These are phyloP conservation scores for Primulina huaijiensis DNA, from an alignment of 257 asterid genomes.

Conservation along the genomic window DNA sequence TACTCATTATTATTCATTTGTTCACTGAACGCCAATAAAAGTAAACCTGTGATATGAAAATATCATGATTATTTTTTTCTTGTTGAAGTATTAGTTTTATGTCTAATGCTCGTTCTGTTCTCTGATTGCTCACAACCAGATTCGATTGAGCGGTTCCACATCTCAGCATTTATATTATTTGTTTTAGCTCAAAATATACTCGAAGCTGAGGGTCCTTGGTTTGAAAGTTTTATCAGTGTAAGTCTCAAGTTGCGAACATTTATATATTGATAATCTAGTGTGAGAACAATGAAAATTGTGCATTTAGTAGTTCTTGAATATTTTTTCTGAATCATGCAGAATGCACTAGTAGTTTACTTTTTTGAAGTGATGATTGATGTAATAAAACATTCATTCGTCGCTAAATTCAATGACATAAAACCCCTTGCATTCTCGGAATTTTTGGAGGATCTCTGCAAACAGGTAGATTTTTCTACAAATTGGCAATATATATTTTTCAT, in stretches of 20 bases:
- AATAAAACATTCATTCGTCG: conserved; percentile 88
- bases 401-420: conserved; percentile 90
- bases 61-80: not conserved
- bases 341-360: conserved; percentile 71
- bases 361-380: conserved; percentile 89
- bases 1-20: not conserved
- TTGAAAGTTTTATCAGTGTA: conserved; percentile 71
- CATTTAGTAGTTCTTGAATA: conserved; percentile 13
- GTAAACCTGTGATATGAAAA: too few relatives aligned
- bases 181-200: conserved; percentile 94
- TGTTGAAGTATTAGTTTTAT: not conserved
- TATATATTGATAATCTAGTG: conserved; percentile 10
- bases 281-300: conserved; percentile 5
- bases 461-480: conserved; percentile 42
- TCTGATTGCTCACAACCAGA: conserved; percentile 46
- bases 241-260: conserved; percentile 31
- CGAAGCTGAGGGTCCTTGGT: conserved; percentile 98
- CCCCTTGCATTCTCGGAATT: conserved; percentile 89
- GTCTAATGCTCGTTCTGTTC: conserved; percentile 25
- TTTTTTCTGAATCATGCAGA: conserved; percentile 55
- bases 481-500: not conserved
- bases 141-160: conserved; percentile 95
- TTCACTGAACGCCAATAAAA: not conserved
- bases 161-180: conserved; percentile 81
- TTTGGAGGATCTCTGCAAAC: conserved; percentile 95